Conservation (phyloP, 1,284 basidiomycete species). For the Cerioporus squamosus region DNA sequence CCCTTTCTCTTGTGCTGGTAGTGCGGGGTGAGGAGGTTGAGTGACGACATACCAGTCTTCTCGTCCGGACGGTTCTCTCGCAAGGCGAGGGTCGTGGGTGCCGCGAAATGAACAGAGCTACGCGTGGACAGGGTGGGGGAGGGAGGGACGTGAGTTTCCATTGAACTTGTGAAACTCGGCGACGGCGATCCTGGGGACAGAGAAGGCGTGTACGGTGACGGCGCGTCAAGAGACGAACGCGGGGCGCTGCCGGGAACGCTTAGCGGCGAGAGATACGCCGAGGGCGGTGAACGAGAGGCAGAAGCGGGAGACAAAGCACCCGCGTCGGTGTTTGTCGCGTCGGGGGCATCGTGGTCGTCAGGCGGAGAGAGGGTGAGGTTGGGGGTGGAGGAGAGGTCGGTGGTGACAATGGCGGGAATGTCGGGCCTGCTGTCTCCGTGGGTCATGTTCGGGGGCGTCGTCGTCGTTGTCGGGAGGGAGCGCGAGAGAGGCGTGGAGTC, state of each 20-base stretch:
- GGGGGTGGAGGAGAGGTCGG: conserved; percentile 29
- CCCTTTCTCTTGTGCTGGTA: conserved; percentile 52
- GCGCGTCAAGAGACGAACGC: conserved; percentile 24
- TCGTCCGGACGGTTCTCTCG: conserved; percentile 76
- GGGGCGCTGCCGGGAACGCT: conserved; percentile 15
- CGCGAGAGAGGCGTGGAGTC: conserved; percentile 2
- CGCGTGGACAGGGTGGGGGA: conserved; percentile 73
- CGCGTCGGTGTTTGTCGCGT: conserved; percentile 7
- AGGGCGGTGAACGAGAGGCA: conserved; percentile 10
- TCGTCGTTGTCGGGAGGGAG: background rate
- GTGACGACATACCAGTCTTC: conserved; percentile 55
- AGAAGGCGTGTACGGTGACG: conserved; percentile 20
- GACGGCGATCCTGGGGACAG: conserved; percentile 29
- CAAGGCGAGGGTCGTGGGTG: conserved; percentile 55
- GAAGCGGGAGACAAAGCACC: conserved; percentile 5
- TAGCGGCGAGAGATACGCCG: conserved; percentile 21
- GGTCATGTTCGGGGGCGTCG: conserved; percentile 12
- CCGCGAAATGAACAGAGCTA: conserved; percentile 61
- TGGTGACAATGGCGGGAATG: conserved; percentile 32
- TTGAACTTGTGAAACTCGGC: conserved; percentile 38
- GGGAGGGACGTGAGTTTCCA: conserved; percentile 52
- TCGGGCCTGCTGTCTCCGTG: conserved; percentile 19
- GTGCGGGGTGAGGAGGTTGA: conserved; percentile 56
- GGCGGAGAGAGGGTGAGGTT: conserved; percentile 12
- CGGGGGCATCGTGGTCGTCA: conserved; percentile 12